Percentiles rank a stretch among this genome's conserved stretches.
Conservation (phyloP, 192 early-diverging fungal species). For the Blastocladiella britannica region DNA sequence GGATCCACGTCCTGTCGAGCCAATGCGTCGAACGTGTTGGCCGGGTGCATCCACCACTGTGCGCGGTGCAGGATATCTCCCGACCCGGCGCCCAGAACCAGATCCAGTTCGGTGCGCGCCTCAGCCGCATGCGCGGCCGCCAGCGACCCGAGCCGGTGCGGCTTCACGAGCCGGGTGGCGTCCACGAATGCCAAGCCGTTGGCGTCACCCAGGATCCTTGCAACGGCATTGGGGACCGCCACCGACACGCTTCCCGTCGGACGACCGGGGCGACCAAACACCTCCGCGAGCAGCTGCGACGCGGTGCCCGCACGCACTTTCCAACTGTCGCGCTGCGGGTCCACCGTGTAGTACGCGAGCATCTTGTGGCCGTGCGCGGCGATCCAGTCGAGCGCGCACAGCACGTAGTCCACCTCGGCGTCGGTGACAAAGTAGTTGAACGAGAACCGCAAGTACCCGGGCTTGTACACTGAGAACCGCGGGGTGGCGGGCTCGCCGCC, state of each 20-base stretch:
- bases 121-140: not conserved
- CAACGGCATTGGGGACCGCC: not conserved
- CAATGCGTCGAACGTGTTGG: not conserved
- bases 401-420: conserved; percentile 17
- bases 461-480: too few relatives aligned
- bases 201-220: not conserved
- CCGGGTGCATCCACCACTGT: too few relatives aligned
- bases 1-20: too few relatives aligned
- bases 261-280: not conserved
- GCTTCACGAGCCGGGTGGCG: not conserved
- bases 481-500: not conserved
- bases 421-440: conserved; percentile 15
- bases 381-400: conserved; percentile 19
- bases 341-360: conserved; percentile 10
- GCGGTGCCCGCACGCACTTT: conserved; percentile 1
- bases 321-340: conserved; percentile 9
- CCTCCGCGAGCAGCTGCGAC: not conserved
- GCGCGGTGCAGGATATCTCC: too few relatives aligned
- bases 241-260: not conserved
- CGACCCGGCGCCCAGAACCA: too few relatives aligned
- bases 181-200: not conserved
- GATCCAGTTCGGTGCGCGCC: too few relatives aligned
- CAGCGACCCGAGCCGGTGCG: not conserved
- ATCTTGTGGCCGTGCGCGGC: conserved; percentile 13
- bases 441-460: conserved; percentile 15